Percentiles rank a stretch among this genome's conserved stretches.
phyloP scores from a whole-genome alignment of 805 yeast genomes.

The Barnettozyma californica region DNA sequence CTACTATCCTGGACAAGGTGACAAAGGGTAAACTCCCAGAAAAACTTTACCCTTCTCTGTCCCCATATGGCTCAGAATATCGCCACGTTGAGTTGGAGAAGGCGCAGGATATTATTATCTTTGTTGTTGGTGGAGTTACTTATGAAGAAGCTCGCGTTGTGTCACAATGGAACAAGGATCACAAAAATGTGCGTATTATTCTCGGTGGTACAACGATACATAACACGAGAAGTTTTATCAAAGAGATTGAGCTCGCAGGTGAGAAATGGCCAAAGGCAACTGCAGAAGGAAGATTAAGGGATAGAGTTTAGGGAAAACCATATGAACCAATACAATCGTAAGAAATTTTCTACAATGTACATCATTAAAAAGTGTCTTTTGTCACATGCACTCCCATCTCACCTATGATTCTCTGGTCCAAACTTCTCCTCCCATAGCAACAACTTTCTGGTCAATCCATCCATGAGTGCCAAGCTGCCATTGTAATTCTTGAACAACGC shows the following conservation, averaged over 20 bases:
- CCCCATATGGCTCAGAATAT: constrained; percentile 24
- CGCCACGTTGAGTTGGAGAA: constrained; percentile 26
- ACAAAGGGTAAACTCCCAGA: constrained; percentile 31
- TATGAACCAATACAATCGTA: background rate
- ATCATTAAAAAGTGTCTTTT: background rate
- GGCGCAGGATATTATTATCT: constrained; percentile 64
- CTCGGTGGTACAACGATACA: constrained; percentile 76
- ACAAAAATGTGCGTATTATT: constrained; percentile 55
- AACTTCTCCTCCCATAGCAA: constrained; percentile 76
- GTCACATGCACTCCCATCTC: background rate
- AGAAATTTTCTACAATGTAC: background rate
- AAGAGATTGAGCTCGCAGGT: constrained; percentile 32
- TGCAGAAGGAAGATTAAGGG: constrained; percentile 10
- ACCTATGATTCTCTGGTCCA: constrained; percentile 24
- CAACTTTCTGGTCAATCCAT: constrained; percentile 63
- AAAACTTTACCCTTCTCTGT: constrained; percentile 40
- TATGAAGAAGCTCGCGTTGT: constrained; percentile 87
- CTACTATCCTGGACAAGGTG: constrained; percentile 30
- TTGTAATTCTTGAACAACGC: constrained; percentile 45
- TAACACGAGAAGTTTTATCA: constrained; percentile 35
- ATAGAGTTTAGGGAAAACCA: constrained; percentile 3
- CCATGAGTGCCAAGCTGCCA: constrained; percentile 62
- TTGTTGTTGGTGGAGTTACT: constrained; percentile 83
- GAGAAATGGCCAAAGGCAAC: constrained; percentile 30
- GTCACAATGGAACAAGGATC: constrained; percentile 56